Evolutionary conservation across 352 stramenopile species (phyloP).

Genomic region (Phytophthora uliginosa): DNA sequence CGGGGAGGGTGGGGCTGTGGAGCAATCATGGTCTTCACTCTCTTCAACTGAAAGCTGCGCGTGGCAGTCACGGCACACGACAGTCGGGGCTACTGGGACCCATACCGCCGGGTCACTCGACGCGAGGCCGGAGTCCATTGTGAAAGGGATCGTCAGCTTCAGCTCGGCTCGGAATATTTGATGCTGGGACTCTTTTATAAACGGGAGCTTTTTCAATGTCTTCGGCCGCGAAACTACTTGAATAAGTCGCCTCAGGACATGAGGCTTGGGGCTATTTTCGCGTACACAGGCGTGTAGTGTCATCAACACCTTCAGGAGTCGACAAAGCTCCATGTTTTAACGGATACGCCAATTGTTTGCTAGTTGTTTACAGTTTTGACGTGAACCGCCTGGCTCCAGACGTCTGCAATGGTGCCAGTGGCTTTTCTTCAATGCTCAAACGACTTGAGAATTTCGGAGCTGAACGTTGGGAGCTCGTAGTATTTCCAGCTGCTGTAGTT

Average conservation of each 20-base stretch:
- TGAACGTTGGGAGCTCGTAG: not conserved
- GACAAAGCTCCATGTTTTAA: not conserved
- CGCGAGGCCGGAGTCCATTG: conserved; percentile 66
- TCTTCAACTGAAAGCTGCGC: conserved; percentile 61
- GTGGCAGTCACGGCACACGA: conserved; percentile 69
- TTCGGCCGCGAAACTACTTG: not conserved
- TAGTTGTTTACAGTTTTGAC: conserved; percentile 2
- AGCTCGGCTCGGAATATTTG: not conserved
- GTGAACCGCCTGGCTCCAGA: conserved; percentile 8
- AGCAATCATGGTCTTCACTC: conserved; percentile 77
- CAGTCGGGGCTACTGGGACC: conserved; percentile 26
- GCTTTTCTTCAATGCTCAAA: conserved; percentile 4
- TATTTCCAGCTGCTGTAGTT: not conserved
- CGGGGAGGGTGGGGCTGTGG: conserved; percentile 13
- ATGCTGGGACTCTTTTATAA: not conserved
- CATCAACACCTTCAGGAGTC: not conserved
- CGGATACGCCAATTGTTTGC: not conserved
- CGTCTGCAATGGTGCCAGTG: not conserved
- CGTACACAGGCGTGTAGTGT: not conserved
- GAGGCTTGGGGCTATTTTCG: conserved; percentile 21
- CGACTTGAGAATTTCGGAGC: not conserved
- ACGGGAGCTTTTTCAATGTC: not conserved
- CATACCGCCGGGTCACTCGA: conserved; percentile 48
- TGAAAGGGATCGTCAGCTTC: conserved; percentile 3
- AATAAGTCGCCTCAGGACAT: conserved; percentile 5